Conservation (phyloP, 2,329 filamentous ascomycete species). For the Fusarium sp. region DNA sequence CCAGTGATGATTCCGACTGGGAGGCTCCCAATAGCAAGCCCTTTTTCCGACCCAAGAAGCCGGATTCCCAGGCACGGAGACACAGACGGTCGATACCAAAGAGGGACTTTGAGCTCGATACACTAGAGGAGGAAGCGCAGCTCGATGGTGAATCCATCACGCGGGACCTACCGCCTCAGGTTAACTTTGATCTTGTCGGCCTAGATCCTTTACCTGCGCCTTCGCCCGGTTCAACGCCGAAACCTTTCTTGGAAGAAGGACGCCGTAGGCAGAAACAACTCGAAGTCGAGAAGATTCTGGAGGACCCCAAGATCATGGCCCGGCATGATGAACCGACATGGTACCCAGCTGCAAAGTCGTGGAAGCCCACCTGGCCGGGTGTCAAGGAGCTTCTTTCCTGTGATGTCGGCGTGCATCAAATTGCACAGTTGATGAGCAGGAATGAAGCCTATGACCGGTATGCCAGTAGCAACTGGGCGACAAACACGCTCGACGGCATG, state of each 20-base stretch:
- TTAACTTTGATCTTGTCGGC: conserved; percentile 1
- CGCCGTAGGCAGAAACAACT: not conserved
- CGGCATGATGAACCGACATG: not conserved
- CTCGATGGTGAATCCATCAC: conserved; percentile 21
- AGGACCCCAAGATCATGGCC: not conserved
- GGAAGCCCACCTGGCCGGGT: conserved; percentile 35
- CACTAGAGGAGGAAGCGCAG: not conserved
- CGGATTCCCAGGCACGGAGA: not conserved
- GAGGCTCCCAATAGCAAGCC: conserved; percentile 15
- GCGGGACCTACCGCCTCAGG: conserved; percentile 19
- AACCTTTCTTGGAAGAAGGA: not conserved
- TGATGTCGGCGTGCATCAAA: conserved; percentile 38
- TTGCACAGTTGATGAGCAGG: conserved; percentile 30
- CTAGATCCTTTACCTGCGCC: not conserved
- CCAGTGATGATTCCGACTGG: conserved; percentile 30
- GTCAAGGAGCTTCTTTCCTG: conserved; percentile 40
- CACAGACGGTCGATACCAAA: not conserved
- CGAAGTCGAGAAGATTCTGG: not conserved
- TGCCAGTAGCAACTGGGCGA: conserved; percentile 38
- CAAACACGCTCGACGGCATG: not conserved
- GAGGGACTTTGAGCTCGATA: too few relatives aligned
- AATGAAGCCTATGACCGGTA: conserved; percentile 34
- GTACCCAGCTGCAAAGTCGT: not conserved
- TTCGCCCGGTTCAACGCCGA: not conserved
- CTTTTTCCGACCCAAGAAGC: conserved; percentile 29